Evolutionary conservation across 495 filamentous ascomycete species (phyloP).

Genomic region (Aspergillus panamensis): DNA sequence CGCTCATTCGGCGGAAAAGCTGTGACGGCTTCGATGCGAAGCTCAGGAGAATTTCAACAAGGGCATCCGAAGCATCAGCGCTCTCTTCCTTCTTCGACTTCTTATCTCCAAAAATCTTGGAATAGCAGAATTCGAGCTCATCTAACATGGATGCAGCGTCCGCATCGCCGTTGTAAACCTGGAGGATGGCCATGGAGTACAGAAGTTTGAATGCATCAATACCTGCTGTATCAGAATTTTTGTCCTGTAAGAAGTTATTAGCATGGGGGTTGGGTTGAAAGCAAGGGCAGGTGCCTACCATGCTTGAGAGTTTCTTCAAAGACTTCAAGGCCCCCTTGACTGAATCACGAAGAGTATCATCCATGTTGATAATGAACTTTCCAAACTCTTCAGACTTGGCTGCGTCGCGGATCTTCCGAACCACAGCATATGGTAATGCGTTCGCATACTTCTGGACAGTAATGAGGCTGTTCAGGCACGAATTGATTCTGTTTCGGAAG

Average conservation of each 20-base stretch:
- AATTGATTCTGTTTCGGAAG: constrained; percentile 64
- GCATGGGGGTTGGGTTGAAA: background rate
- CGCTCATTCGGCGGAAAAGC: constrained; percentile 78
- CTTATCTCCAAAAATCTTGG: constrained; percentile 52
- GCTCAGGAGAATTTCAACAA: constrained; percentile 84
- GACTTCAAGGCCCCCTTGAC: constrained; percentile 61
- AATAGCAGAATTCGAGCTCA: constrained; percentile 68
- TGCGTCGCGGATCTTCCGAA: constrained; percentile 48
- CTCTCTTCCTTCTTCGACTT: constrained; percentile 47
- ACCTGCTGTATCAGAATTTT: constrained; percentile 33
- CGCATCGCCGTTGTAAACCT: constrained; percentile 83
- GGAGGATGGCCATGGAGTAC: constrained; percentile 79
- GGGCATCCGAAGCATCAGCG: constrained; percentile 63
- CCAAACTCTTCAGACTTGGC: constrained; percentile 40
- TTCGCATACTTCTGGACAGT: constrained; percentile 54
- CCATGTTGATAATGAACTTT: constrained; percentile 56
- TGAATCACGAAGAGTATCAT: constrained; percentile 56
- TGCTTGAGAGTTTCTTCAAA: constrained; percentile 65
- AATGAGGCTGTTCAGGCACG: constrained; percentile 66
- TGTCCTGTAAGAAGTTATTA: constrained; percentile 29
- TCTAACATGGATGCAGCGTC: constrained; percentile 75
- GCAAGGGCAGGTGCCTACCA: constrained; percentile 28
- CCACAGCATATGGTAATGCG: constrained; percentile 48
- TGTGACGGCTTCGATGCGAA: constrained; percentile 83
- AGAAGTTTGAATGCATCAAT: constrained; percentile 69